Evolutionary conservation across 257 asterid genomes (phyloP).

Genomic region (Solanum tarapatanum): DNA sequence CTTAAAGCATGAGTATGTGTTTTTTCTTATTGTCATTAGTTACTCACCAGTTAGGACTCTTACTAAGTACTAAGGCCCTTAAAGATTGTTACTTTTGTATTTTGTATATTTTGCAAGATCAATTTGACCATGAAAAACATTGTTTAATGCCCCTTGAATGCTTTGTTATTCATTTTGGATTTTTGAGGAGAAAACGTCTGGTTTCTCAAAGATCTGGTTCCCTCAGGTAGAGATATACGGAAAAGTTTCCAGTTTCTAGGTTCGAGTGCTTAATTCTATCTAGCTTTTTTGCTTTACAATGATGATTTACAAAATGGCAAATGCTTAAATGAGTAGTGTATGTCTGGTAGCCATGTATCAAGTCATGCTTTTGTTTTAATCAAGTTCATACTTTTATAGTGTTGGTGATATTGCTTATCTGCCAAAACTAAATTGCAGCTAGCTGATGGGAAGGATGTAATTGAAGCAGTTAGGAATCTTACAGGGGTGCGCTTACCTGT

Average conservation of each 20-base stretch:
- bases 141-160: neutral
- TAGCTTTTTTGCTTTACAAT: neutral
- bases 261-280: neutral
- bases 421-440: conserved; percentile 38
- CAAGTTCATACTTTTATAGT: neutral
- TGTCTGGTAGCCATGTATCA: neutral
- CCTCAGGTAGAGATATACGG: neutral
- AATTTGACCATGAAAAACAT: neutral
- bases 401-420: neutral
- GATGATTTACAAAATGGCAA: neutral
- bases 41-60: neutral
- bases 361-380: neutral
- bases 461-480: conserved; percentile 55
- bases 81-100: neutral
- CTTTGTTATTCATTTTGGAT: neutral
- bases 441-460: conserved; percentile 79
- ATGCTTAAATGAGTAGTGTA: neutral
- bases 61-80: neutral
- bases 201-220: neutral
- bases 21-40: neutral
- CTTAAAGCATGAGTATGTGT: neutral
- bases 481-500: conserved; percentile 58
- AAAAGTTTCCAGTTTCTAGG: neutral
- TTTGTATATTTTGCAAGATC: neutral
- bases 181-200: neutral